phyloP scores from a whole-genome alignment of 2,329 filamentous ascomycete species.

The Stagonosporopsis chrysanthemi region DNA sequence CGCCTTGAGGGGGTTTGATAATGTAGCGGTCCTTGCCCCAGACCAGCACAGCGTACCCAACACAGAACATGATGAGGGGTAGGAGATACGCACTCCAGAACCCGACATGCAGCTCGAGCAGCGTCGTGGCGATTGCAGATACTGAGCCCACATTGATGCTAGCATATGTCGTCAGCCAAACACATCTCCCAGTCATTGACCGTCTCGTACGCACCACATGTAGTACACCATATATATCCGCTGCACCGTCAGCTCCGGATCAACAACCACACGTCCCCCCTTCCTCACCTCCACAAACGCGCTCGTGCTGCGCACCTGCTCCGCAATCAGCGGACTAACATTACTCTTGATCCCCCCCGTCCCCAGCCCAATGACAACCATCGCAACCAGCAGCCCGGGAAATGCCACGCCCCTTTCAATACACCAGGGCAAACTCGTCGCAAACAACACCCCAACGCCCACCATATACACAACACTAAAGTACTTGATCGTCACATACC shows the following conservation, averaged over 20 bases:
- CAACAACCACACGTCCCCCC: conserved; percentile 53
- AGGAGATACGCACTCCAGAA: conserved; percentile 75
- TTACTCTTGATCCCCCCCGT: conserved; percentile 86
- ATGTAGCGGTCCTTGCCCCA: conserved; percentile 45
- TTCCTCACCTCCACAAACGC: conserved; percentile 51
- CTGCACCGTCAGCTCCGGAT: conserved; percentile 56
- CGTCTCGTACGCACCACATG: conserved; percentile 52
- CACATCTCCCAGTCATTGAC: background rate
- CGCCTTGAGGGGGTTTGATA: conserved; percentile 49
- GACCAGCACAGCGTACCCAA: conserved; percentile 64
- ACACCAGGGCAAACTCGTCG: conserved; percentile 69
- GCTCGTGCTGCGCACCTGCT: conserved; percentile 55
- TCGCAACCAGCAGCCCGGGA: conserved; percentile 68
- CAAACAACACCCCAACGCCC: conserved; percentile 71
- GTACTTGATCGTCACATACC: conserved; percentile 73
- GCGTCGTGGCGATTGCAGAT: conserved; percentile 72
- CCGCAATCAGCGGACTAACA: conserved; percentile 63
- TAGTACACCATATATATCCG: conserved; percentile 70
- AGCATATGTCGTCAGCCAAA: background rate
- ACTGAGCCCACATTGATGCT: conserved; percentile 74
- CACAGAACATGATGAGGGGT: conserved; percentile 69
- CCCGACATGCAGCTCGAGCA: conserved; percentile 72
- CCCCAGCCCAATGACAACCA: conserved; percentile 75
- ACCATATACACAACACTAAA: conserved; percentile 69
- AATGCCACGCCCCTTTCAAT: conserved; percentile 68